Evolutionary conservation across 148 eudicot genomes (phyloP).

Genomic region (Oxyria digyna): DNA sequence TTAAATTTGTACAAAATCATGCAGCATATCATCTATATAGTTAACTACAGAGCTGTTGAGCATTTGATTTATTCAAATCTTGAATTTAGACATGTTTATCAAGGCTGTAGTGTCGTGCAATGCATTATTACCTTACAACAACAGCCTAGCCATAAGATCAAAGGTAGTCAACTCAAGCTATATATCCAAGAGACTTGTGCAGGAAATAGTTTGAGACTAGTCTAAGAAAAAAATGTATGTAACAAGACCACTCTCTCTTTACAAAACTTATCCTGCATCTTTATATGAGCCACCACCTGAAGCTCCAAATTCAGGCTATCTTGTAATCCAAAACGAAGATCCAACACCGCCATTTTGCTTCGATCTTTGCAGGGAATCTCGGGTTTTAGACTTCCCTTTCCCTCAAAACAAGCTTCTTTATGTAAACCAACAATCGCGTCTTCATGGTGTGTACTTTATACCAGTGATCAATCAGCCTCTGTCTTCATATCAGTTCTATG

Average conservation of each 20-base stretch:
- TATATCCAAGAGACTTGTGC: too few relatives aligned
- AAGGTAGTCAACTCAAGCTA: too few relatives aligned
- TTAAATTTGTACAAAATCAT: too few relatives aligned
- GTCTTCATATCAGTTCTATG: neutral
- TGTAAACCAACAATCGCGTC: neutral
- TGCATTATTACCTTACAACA: neutral
- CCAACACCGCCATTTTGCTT: neutral
- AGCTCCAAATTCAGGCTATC: neutral
- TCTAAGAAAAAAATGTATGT: neutral
- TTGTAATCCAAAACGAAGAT: neutral
- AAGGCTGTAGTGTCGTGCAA: neutral
- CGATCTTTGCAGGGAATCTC: neutral
- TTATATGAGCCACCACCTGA: neutral
- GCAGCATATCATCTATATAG: too few relatives aligned
- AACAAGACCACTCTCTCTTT: neutral
- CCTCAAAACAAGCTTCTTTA: too few relatives aligned
- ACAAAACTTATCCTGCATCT: neutral
- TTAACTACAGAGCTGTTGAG: neutral
- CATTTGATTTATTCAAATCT: neutral
- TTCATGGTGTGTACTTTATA: neutral
- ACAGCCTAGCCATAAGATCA: too few relatives aligned
- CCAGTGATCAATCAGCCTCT: neutral
- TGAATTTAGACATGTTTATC: neutral
- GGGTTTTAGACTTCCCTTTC: neutral
- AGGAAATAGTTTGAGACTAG: too few relatives aligned